A percentile compares a stretch with the other conserved stretches of the same genome.
phyloP scores from a whole-genome alignment of 768 basidiomycete species.

The Suillus clintonianus region DNA sequence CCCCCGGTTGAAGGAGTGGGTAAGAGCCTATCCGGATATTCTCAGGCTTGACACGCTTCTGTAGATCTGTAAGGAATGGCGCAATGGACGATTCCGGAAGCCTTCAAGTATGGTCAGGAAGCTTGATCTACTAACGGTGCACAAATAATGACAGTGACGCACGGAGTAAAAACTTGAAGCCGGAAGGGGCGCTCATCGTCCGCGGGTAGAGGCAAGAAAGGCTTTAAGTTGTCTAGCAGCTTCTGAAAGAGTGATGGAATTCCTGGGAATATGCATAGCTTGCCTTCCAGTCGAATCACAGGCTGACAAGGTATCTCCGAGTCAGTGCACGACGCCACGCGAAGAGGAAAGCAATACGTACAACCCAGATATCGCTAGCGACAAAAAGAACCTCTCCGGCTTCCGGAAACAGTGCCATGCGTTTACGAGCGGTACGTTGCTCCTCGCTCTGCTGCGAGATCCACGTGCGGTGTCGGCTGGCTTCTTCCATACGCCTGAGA shows the following conservation, averaged over 20 bases:
- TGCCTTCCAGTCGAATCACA: slow-evolving; percentile 83
- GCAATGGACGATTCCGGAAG: slow-evolving; percentile 83
- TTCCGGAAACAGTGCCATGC: slow-evolving; percentile 91
- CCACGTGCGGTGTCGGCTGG: slow-evolving; percentile 58
- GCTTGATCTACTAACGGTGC: not conserved
- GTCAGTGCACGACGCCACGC: no score
- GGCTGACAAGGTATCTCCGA: slow-evolving; percentile 53
- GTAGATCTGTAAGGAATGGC: slow-evolving; percentile 81
- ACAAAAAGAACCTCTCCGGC: slow-evolving; percentile 80
- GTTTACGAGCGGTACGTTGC: slow-evolving; percentile 72
- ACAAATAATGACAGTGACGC: slow-evolving; percentile 16
- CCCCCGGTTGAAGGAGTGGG: slow-evolving; percentile 58
- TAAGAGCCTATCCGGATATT: slow-evolving; percentile 87
- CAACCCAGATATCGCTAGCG: slow-evolving; percentile 82
- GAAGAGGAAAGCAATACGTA: slow-evolving; percentile 36
- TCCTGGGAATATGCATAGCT: slow-evolving; percentile 90
- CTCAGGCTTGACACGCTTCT: slow-evolving; percentile 68
- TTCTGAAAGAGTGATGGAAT: slow-evolving; percentile 84
- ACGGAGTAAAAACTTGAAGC: slow-evolving; percentile 85
- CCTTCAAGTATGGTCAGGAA: slow-evolving; percentile 28
- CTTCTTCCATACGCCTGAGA: slow-evolving; percentile 66
- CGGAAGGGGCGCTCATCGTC: slow-evolving; percentile 70
- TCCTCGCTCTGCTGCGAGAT: slow-evolving; percentile 66
- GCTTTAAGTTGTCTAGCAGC: slow-evolving; percentile 74
- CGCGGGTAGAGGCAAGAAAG: slow-evolving; percentile 80